These are phyloP conservation scores for Bjerkandera adusta DNA, from an alignment of 1,284 basidiomycete genomes.

Conservation along the genomic window DNA sequence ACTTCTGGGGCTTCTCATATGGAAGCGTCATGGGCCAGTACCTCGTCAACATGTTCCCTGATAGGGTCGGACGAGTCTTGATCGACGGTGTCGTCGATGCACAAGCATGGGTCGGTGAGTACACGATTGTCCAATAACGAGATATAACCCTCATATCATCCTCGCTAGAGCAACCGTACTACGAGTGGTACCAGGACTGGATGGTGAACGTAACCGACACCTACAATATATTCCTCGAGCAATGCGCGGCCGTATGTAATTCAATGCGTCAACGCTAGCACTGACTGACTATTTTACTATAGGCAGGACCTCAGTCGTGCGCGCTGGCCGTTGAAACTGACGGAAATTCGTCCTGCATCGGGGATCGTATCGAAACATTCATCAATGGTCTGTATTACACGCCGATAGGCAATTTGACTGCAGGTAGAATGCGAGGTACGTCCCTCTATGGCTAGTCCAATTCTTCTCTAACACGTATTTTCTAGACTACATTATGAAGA, in stretches of 20 bases:
- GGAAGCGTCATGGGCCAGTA: constrained; percentile 27
- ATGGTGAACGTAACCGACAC: constrained; percentile 29
- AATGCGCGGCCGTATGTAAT: constrained; percentile 34
- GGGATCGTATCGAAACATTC: constrained; percentile 32
- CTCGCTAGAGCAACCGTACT: constrained; percentile 29
- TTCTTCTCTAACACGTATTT: neutral
- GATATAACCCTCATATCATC: neutral
- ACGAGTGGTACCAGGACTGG: constrained; percentile 34
- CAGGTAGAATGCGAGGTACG: constrained; percentile 32
- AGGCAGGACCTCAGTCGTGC: constrained; percentile 32
- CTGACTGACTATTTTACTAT: too few species aligned
- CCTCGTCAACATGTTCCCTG: constrained; percentile 26
- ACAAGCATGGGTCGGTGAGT: constrained; percentile 28
- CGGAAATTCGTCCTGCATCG: constrained; percentile 27
- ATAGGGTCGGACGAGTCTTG: constrained; percentile 24
- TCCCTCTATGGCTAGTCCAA: neutral
- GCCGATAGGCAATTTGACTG: constrained; percentile 35
- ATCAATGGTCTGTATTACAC: constrained; percentile 31
- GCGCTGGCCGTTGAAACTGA: constrained; percentile 24
- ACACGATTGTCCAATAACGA: neutral
- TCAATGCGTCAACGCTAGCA: too few species aligned
- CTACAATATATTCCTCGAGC: constrained; percentile 32
- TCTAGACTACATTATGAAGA: constrained; percentile 23
- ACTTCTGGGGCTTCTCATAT: constrained; percentile 27
- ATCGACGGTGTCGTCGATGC: constrained; percentile 27